Percentiles rank a stretch among this genome's conserved stretches.
phyloP scores from a whole-genome alignment of 495 filamentous ascomycete species.

The Neurospora sp. region DNA sequence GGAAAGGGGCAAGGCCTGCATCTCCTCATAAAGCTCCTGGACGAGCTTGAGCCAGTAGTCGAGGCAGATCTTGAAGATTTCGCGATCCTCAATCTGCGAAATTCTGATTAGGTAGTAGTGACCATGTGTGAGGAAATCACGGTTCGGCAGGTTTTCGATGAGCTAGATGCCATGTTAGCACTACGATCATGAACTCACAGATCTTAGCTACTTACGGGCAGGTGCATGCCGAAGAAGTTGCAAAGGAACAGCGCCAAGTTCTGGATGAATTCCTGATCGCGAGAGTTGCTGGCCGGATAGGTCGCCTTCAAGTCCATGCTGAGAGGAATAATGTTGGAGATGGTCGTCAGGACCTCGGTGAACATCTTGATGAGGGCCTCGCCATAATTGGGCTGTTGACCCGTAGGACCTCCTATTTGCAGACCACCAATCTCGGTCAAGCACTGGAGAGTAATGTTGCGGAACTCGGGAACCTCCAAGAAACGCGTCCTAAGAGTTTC shows the following conservation, averaged over 20 bases:
- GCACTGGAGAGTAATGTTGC: constrained; percentile 92
- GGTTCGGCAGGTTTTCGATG: constrained; percentile 89
- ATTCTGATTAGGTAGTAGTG: constrained; percentile 98
- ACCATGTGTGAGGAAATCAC: constrained; percentile 85
- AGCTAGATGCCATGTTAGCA: constrained; percentile 45
- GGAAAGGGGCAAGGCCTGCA: constrained; percentile 85
- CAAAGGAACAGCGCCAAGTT: constrained; percentile 92
- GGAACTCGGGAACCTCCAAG: constrained; percentile 81
- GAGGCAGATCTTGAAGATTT: constrained; percentile 98
- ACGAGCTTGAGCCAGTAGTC: constrained; percentile 99
- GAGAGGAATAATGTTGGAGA: constrained; percentile 83
- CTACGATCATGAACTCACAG: not conserved
- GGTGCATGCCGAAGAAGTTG: constrained; percentile 88
- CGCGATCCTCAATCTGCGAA: constrained; percentile 94
- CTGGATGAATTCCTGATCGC: constrained; percentile 95
- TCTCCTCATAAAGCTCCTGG: constrained; percentile 97
- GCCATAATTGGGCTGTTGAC: constrained; percentile 68
- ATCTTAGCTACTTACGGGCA: constrained; percentile 56
- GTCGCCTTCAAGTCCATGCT: constrained; percentile 80
- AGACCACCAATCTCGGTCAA: constrained; percentile 94
- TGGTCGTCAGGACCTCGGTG: constrained; percentile 80
- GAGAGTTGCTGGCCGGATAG: constrained; percentile 79
- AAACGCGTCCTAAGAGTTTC: constrained; percentile 86
- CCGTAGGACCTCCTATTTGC: constrained; percentile 49
- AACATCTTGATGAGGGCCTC: constrained; percentile 96